Evolutionary conservation across 306 rosid genomes (phyloP).

Genomic region (Fragaria vesca): DNA sequence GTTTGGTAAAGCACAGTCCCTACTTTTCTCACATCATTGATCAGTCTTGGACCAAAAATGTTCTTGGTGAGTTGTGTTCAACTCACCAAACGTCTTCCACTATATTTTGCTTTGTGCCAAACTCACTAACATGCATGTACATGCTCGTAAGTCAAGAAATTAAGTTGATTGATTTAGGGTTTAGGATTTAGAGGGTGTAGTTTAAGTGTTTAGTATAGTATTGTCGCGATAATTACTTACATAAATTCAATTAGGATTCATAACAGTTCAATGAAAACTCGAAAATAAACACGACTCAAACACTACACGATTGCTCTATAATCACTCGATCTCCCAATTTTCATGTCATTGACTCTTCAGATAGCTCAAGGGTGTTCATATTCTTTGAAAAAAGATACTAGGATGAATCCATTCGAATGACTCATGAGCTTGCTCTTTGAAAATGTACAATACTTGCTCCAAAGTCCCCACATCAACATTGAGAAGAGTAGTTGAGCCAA

Average conservation of each 20-base stretch:
- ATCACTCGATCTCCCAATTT: background rate
- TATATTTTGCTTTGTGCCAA: background rate
- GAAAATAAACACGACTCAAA: background rate
- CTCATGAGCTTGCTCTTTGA: background rate
- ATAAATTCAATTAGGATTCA: background rate
- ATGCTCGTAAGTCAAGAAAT: background rate
- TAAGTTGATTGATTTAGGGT: too few relatives aligned
- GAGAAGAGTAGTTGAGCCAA: background rate
- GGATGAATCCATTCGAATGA: background rate
- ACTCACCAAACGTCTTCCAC: slow-evolving; percentile 17
- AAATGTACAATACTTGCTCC: background rate
- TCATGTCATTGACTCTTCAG: background rate
- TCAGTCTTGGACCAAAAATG: background rate
- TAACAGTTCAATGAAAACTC: background rate
- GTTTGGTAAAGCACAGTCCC: background rate
- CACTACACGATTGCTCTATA: background rate
- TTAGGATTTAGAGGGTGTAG: too few relatives aligned
- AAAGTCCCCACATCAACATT: background rate
- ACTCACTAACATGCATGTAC: background rate
- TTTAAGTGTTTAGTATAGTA: background rate
- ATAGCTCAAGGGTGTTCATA: background rate
- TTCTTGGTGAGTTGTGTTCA: background rate
- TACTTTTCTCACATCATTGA: background rate
- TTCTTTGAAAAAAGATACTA: background rate
- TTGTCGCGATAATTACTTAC: background rate